These are phyloP conservation scores for Shiraia sp. DNA, from an alignment of 2,329 filamentous ascomycete genomes.

Conservation along the genomic window DNA sequence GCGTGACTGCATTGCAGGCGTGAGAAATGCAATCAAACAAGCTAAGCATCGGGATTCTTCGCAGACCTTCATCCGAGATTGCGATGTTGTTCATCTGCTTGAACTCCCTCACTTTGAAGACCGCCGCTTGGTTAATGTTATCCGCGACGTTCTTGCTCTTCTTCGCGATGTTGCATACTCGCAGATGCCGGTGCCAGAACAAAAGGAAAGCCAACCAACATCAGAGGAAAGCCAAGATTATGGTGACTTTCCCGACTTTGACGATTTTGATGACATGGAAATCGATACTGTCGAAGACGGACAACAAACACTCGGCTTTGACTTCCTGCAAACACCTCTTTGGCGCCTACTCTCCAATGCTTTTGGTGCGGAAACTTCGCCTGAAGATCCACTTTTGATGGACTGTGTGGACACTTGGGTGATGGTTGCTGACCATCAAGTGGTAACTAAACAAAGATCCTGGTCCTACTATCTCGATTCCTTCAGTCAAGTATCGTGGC, in stretches of 20 bases:
- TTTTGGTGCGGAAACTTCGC: slow-evolving; percentile 60
- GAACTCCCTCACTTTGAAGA: slow-evolving; percentile 57
- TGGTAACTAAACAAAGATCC: slow-evolving; percentile 49
- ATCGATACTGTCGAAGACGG: neutral
- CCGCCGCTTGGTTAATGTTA: slow-evolving; percentile 48
- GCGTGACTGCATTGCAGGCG: slow-evolving; percentile 55
- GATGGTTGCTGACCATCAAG: slow-evolving; percentile 51
- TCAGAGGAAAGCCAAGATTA: slow-evolving; percentile 69
- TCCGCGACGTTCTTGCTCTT: slow-evolving; percentile 56
- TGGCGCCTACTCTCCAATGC: slow-evolving; percentile 62
- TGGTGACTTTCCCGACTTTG: slow-evolving; percentile 61
- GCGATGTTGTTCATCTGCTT: slow-evolving; percentile 52
- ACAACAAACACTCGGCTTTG: slow-evolving; percentile 27
- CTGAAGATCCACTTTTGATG: slow-evolving; percentile 58
- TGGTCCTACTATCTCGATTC: slow-evolving; percentile 62
- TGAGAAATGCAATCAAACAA: slow-evolving; percentile 54
- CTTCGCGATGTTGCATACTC: slow-evolving; percentile 46
- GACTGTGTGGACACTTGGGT: slow-evolving; percentile 61
- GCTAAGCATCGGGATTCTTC: slow-evolving; percentile 48
- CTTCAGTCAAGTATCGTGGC: slow-evolving; percentile 58
- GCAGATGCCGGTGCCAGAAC: slow-evolving; percentile 16
- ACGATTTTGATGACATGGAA: slow-evolving; percentile 48
- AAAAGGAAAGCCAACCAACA: slow-evolving; percentile 33
- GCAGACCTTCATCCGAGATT: slow-evolving; percentile 49
- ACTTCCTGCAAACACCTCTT: slow-evolving; percentile 54